Evolutionary conservation across 768 basidiomycete genomes (phyloP), one percentile per base, ranked within the genome.

Genomic region (Tulasnella sp.): DNA sequence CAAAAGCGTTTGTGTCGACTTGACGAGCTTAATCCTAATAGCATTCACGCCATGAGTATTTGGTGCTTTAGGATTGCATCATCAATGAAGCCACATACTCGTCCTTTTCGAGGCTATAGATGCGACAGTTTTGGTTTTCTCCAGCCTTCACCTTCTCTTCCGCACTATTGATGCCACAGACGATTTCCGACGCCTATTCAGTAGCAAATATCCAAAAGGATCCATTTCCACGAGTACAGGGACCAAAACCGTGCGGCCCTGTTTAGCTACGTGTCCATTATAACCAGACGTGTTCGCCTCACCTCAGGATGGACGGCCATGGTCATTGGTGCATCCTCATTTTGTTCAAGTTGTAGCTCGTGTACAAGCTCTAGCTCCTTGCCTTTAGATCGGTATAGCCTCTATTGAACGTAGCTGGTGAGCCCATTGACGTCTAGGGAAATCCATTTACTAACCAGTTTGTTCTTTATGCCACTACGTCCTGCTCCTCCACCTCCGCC

Each of bases 311-410:
- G 67, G 10, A 77, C 74, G 15, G 82, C 80, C 72, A 96, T 81
- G 63, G 90, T 93, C 88, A 91, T 96, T n/a, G 95, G 92, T 4
- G 84, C 85, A 65, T 98, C 95, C 62, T 92, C 92, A 31, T 79
- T 83, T 27, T 65, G 73, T 48, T 76, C 81, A 10, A 99, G 72
- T 59, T 87, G 78, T 42, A 79, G 70, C 63, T 95, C 89, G 58
- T 75, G 65, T 22, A 80, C 62, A 1, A 78, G 65, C 28, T 76
- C 67, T 9, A 89, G 62, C 15, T 68, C 65, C 53, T 75, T 71
- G 19, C 43, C 22, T 13, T 68, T 69, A 48, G 88, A 69, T 41
- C 72, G 68, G 63, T 85, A 89, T 20, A 90, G 65, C 59, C 79
- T 74, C 88, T 90, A 12, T 24, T 16, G 32, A 15, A 37, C 22